Evolutionary conservation across 2,329 filamentous ascomycete genomes (phyloP).

Genomic region (Nigrospora osmanthi): DNA sequence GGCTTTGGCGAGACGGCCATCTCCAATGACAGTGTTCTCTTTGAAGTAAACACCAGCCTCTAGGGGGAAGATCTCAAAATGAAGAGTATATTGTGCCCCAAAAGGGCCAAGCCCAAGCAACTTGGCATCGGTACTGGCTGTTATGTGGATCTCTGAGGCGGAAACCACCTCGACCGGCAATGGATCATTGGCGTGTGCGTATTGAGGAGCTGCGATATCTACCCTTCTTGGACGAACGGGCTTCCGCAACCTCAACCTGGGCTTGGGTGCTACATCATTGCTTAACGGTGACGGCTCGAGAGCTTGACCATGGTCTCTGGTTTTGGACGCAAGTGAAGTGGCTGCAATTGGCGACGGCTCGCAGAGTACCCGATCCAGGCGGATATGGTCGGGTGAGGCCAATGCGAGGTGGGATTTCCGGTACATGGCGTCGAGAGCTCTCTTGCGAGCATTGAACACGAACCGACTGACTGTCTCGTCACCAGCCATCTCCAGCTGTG

Average conservation of each 20-base stretch:
- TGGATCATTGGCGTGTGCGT: slow-evolving; percentile 45
- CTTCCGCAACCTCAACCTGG: slow-evolving; percentile 29
- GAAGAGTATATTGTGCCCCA: slow-evolving; percentile 51
- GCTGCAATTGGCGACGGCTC: no score
- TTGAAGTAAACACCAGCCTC: slow-evolving; percentile 51
- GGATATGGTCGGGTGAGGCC: slow-evolving; percentile 16
- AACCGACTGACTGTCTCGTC: slow-evolving; percentile 21
- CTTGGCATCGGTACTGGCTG: slow-evolving; percentile 18
- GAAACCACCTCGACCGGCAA: slow-evolving; percentile 20
- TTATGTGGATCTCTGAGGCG: slow-evolving; percentile 6
- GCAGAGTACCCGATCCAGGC: slow-evolving; percentile 26
- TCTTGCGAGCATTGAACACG: slow-evolving; percentile 44
- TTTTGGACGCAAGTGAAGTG: no score
- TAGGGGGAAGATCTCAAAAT: slow-evolving; percentile 56
- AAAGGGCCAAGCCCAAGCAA: slow-evolving; percentile 51
- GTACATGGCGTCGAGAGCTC: slow-evolving; percentile 46
- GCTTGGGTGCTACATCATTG: no score
- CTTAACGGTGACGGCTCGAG: no score
- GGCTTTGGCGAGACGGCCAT: slow-evolving; percentile 37
- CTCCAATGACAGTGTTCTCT: slow-evolving; percentile 49
- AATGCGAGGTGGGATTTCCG: slow-evolving; percentile 26
- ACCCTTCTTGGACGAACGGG: slow-evolving; percentile 31
- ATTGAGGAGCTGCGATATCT: slow-evolving; percentile 44
- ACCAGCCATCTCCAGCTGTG: slow-evolving; percentile 46
- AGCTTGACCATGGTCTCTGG: no score